Base-by-base conservation (phyloP, 176 grass and related monocot genomes). In the Pontederia paniculata region DNA sequence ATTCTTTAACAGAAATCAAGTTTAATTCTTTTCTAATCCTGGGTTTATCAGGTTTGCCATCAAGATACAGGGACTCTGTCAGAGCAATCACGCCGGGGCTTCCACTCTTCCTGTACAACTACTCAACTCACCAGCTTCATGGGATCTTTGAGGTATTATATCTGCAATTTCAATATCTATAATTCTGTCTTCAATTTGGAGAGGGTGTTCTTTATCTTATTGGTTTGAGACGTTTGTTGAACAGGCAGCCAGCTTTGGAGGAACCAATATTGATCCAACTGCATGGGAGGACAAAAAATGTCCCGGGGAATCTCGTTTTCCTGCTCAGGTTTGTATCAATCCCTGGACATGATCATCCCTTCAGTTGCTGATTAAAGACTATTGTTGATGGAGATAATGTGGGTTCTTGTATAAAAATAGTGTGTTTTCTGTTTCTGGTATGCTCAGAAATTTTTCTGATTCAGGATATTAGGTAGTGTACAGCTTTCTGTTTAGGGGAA, bases 251-350 rank as follows among this genome's bases (percentile, higher is more conserved):
- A 98, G 87, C 75, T 98, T 98, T 60, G 94, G 94, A 58, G 94
- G 94, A 72, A 74, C 78, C 5, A 93, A 98, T 75, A 98, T 98
- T 48, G 94, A 98, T 76, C 83, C 83, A 44, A 75, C 78, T 59
- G 94, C 94, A 19, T 98, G 94, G 94, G 94, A 93, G 75, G 87
- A 98, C 81, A 98, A 98, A 78, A 98, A 98, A 68, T 91, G 87
- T 67, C 58, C 81, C 54, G 83, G 87, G 23, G 94, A 98, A 72
- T 98, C 94, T n/a, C 87, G 94, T 46, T 98, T 98, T 73, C 94
- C 94, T 21, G 80, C 94, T 10, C 94, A 98, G 83, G 93, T 91
- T 23, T 72, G 62, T 23, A 22, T n/a, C 37, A n/a, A 10, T 28
- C 28, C 28, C 3, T 37, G 28, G 28, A 6, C 28, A 37, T 37